Evolutionary conservation across 73 alveolate genomes (phyloP).

Genomic region (Blepharisma stoltei): DNA sequence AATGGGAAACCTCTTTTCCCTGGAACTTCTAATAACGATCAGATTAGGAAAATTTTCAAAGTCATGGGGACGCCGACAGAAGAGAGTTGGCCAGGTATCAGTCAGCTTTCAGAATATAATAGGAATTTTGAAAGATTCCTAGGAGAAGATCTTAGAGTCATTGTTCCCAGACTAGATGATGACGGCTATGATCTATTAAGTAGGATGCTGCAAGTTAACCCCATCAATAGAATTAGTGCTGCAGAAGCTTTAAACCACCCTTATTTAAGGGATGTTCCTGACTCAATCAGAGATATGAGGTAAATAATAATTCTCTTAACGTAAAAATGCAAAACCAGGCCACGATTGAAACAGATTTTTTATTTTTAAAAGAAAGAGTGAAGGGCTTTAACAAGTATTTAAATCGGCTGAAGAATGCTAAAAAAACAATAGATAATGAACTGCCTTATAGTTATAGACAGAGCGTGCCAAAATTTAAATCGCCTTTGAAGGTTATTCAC

Average conservation of each 20-base stretch:
- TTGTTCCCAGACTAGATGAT: slow-evolving; percentile 76
- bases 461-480: too few species aligned
- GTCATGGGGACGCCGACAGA: slow-evolving; percentile 82
- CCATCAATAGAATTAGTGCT: slow-evolving; percentile 78
- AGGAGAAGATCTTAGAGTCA: slow-evolving; percentile 56
- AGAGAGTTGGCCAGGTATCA: slow-evolving; percentile 63
- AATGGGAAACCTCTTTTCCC: slow-evolving; percentile 85
- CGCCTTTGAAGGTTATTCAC: too few species aligned
- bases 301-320: slow-evolving; percentile 3
- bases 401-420: too few species aligned
- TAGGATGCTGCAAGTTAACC: slow-evolving; percentile 72
- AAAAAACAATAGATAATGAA: too few species aligned
- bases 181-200: slow-evolving; percentile 82
- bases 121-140: slow-evolving; percentile 56
- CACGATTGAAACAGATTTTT: too few species aligned
- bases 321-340: too few species aligned
- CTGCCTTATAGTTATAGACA: too few species aligned
- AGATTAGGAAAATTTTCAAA: slow-evolving; percentile 68
- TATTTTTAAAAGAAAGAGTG: too few species aligned
- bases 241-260: slow-evolving; percentile 79
- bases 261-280: slow-evolving; percentile 65
- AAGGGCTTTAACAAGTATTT: too few species aligned
- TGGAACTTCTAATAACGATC: slow-evolving; percentile 60
- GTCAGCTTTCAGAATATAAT: slow-evolving; percentile 45
- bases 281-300: slow-evolving; percentile 45